A percentile compares a stretch with the other conserved stretches of the same genome.
These are phyloP conservation scores for Aspergillus saccharolyticus DNA, from an alignment of 495 filamentous ascomycete genomes.

Conservation along the genomic window DNA sequence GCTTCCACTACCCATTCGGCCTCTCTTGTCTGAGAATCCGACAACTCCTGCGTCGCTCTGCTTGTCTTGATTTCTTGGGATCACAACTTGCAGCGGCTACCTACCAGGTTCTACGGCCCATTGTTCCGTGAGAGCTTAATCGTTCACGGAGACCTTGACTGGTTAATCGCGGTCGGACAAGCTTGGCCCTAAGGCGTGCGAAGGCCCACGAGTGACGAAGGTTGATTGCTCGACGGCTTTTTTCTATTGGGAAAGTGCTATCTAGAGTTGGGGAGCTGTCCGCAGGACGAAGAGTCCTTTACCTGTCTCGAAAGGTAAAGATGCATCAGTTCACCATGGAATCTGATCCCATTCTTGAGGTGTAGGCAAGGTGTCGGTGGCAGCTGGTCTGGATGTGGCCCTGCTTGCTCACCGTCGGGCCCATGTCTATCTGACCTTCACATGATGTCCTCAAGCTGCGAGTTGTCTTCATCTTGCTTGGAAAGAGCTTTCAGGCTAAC, in stretches of 20 bases:
- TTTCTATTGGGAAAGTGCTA: conserved; percentile 7
- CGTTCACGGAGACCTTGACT: conserved; percentile 48
- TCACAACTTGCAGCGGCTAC: conserved; percentile 24
- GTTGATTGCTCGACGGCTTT: not conserved
- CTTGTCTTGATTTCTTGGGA: conserved; percentile 11
- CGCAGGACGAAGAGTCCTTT: conserved; percentile 11
- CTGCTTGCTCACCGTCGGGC: not conserved
- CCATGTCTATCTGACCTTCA: not conserved
- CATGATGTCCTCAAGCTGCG: conserved; percentile 8
- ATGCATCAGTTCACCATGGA: conserved; percentile 12
- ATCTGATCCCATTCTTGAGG: conserved; percentile 12
- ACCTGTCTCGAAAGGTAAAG: conserved; percentile 37
- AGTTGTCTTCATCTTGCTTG: conserved; percentile 19
- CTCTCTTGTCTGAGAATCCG: conserved; percentile 24
- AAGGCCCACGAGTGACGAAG: conserved; percentile 17
- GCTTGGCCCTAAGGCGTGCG: conserved; percentile 30
- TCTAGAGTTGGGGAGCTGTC: conserved; percentile 21
- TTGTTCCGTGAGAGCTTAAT: conserved; percentile 34
- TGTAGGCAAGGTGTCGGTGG: conserved; percentile 9
- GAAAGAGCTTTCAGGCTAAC: conserved; percentile 26
- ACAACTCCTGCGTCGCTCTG: conserved; percentile 24
- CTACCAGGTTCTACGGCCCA: conserved; percentile 35
- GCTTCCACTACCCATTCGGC: conserved; percentile 17
- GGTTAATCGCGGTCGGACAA: conserved; percentile 44
- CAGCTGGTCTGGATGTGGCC: not conserved